Base-by-base conservation (phyloP, 495 filamentous ascomycete species). In the Penicillium flavigenum region DNA sequence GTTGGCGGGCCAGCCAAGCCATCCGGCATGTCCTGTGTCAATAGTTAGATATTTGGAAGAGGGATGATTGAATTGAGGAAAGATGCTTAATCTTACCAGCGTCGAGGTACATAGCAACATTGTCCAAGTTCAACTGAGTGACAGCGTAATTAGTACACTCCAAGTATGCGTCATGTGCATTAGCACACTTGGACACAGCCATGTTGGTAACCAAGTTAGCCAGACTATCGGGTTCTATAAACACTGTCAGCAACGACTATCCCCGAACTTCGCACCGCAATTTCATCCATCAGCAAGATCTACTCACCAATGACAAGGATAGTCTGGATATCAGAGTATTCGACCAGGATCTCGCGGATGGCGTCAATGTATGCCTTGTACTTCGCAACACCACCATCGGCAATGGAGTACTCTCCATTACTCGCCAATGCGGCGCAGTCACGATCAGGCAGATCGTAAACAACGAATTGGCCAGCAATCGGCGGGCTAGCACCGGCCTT, bases 41-140 rank as follows among this genome's bases (percentile, higher is more conserved):
- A 43, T 14, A 4, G 14, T 41, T 29, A 51, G 44, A 12, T 57
- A 16, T 22, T 31, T 1, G 4, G 8, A 14, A 6, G 42, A 44
- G 1, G 19, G 4, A 14, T 16, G 42, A 6, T 12, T 44, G 9
- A 1, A n/a, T n/a, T 24, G 0, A 26, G 24, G 24, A 26, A 26
- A 26, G 24, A 31, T 34, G 34, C 65, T 38, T 63, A 12, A 24
- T 27, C 63, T 34, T 63, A 70, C 87, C 89, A 54, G 87, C 89
- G 66, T 94, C 90, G 47, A 94, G 62, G 72, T 94, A 92, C 89
- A 90, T 90, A 61, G 86, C 72, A 56, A 92, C 88, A 73, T 92
- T 91, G 61, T 83, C 81, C 12, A 92, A 78, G 75, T 89, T 86
- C 61, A 92, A 79, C 58, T 81, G 72, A 61, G 81, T 80, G 59